These are phyloP conservation scores for Oryza punctata DNA, from an alignment of 176 grass and related monocot genomes.

Conservation along the genomic window DNA sequence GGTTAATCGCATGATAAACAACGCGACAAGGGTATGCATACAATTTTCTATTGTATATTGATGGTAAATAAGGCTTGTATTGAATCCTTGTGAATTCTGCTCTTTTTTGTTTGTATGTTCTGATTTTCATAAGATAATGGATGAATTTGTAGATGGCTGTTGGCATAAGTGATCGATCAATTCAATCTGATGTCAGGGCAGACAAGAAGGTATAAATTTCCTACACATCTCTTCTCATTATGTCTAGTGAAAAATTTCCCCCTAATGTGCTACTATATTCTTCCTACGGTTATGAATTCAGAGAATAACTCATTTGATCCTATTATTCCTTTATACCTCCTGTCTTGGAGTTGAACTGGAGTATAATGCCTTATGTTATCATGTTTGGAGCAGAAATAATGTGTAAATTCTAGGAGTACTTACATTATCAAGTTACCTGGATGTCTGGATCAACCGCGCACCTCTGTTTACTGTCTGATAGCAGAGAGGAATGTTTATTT, in stretches of 20 bases:
- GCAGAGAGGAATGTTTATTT: neutral
- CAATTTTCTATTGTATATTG: conserved; percentile 23
- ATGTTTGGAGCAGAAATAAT: conserved; percentile 11
- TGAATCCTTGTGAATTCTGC: conserved; percentile 22
- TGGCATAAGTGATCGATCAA: conserved; percentile 77
- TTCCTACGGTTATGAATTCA: neutral
- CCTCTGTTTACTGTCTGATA: neutral
- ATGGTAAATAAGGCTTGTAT: neutral
- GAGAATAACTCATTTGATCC: neutral
- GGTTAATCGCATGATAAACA: conserved; percentile 92
- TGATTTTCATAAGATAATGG: conserved; percentile 25
- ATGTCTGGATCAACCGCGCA: neutral
- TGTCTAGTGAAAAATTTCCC: neutral
- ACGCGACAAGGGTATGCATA: conserved; percentile 72
- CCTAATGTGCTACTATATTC: neutral
- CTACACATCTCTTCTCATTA: neutral
- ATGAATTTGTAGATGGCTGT: conserved; percentile 83
- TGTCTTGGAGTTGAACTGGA: neutral
- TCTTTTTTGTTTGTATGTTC: conserved; percentile 27
- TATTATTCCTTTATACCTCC: neutral
- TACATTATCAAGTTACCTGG: neutral
- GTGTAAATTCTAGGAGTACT: neutral
- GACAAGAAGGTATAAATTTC: conserved; percentile 68
- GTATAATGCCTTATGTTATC: neutral
- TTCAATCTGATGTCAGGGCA: conserved; percentile 71